These are phyloP conservation scores for Quercus cerris DNA, from an alignment of 306 rosid genomes.

Conservation along the genomic window DNA sequence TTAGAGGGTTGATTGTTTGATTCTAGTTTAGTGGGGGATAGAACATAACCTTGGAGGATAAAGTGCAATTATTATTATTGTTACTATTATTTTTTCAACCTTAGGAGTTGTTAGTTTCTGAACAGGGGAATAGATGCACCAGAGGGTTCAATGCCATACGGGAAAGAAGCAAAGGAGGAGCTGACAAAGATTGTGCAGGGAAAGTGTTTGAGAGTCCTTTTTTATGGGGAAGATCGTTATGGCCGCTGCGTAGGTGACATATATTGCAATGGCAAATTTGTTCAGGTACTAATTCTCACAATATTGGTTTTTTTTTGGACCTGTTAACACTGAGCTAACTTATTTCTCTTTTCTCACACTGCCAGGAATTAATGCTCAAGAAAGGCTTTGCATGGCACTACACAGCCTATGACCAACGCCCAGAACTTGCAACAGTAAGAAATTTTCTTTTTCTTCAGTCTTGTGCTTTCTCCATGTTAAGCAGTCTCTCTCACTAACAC, in stretches of 20 bases:
- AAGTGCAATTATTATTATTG: no score
- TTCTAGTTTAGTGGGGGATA: constrained; percentile 32
- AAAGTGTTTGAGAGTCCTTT: constrained; percentile 69
- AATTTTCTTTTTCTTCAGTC: not conserved
- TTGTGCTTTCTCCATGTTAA: not conserved
- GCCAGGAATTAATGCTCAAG: constrained; percentile 86
- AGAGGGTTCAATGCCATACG: constrained; percentile 77
- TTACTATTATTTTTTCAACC: no score
- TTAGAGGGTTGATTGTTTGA: constrained; percentile 49
- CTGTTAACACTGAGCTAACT: not conserved
- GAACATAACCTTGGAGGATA: no score
- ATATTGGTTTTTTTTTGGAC: not conserved
- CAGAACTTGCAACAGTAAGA: constrained; percentile 61
- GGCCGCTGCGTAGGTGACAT: constrained; percentile 76
- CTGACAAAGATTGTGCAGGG: constrained; percentile 60
- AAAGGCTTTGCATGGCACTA: constrained; percentile 94
- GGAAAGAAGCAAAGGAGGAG: constrained; percentile 73
- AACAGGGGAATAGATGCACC: constrained; percentile 96
- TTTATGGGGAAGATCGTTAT: constrained; percentile 78
- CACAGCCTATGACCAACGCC: constrained; percentile 68
- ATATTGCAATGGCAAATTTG: constrained; percentile 62
- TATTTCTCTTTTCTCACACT: constrained; percentile 8
- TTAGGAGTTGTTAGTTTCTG: not conserved
- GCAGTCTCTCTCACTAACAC: not conserved
- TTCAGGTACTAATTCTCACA: constrained; percentile 54